Base-by-base conservation (phyloP, 2,329 filamentous ascomycete species). In the Cytospora paraplurivora region DNA sequence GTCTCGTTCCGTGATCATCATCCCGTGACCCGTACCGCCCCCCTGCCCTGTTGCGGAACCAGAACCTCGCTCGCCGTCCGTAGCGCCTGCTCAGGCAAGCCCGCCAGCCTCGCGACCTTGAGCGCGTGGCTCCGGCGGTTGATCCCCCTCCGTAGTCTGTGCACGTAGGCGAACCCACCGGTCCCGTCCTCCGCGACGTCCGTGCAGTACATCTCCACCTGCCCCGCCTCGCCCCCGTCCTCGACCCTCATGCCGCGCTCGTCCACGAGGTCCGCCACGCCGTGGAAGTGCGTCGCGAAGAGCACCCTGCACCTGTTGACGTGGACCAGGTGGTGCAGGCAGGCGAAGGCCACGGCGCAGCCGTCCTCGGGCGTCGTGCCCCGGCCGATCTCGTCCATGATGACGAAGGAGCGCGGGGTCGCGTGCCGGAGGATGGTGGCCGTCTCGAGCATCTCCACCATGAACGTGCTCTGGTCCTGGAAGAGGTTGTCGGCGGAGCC, bases 401-500 rank as follows among this genome's bases (percentile, higher is more conserved):
- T 94, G 66, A 95, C 94, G 71, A 99, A 96, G 0, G 90, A 95
- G 32, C 89, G 84, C 1, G 87, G 78, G 0, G 94, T 98, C 0
- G 95, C 94, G 68, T 91, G 84, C 66, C 89, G 91, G 59, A 99
- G 82, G 59, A 99, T 99, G 33, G 90, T 84, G 1, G 94, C 93
- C 21, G 95, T 97, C 77, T 99, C 95, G 2, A 97, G 84, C 95
- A 99, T 99, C 78, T 99, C 95, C 1, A 98, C 92, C 95, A 99
- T 98, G 76, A 99, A 99, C 0, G 96, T 99, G 59, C 92, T 97
- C 76, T 98, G 93, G 78, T 97, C 91, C 57, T 88, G 86, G 78
- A 91, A 97, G n/a, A 99, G 82, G 73, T 97, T 94, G 75, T 99
- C 96, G 1, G 94, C 95, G 1, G 93, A 96, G 1, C 95, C 95